Evolutionary conservation across 1,284 basidiomycete genomes (phyloP), one percentile per base, ranked within the genome.

Genomic region (Ganoderma boninense): DNA sequence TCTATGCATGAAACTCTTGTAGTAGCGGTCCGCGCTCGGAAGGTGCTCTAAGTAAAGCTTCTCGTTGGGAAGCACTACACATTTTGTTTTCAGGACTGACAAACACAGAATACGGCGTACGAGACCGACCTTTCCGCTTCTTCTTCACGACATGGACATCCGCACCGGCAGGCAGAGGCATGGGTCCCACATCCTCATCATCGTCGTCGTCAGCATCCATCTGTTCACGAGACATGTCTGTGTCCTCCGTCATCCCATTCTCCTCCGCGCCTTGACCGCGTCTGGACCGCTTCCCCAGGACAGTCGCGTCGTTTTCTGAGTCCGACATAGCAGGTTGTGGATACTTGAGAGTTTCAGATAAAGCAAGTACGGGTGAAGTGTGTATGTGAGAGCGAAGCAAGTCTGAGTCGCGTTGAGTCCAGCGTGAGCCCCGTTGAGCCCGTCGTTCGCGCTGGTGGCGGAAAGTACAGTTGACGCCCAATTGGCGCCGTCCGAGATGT

Each of bases 1-100:
- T 65, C 97, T 87, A 82, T 99, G 98, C 98, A 99, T 99, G 83
- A 99, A 98, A 71, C 95, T 97, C 85, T 97, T 97, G 84, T 92
- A 93, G 83, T 99, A 99, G 75, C 98, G 91, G 79, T 98, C 95
- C 64, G 96, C 90, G 77, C 90, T 90, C 1, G 98, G 98, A 38
- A 99, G 85, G 80, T 97, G 95, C 62, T 96, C 95, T 61, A 99
- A 87, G 82, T 95, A 99, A 40, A 98, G 86, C 73, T 90, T 88
- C 84, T 95, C 93, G 75, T 95, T 92, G 1, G 90, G 90, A 13
- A 95, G 84, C 16, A 92, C 90, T 90, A 61, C 32, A 26, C 5
- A n/a, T 23, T 26, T 20, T 42, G n/a, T 16, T 14, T 62, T 42
- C 40, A 29, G 26, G 56, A 16, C 35, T 40, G 29, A 35, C 63